These are phyloP conservation scores for Phytophthora tubulina DNA, from an alignment of 352 stramenopile genomes.

Conservation along the genomic window DNA sequence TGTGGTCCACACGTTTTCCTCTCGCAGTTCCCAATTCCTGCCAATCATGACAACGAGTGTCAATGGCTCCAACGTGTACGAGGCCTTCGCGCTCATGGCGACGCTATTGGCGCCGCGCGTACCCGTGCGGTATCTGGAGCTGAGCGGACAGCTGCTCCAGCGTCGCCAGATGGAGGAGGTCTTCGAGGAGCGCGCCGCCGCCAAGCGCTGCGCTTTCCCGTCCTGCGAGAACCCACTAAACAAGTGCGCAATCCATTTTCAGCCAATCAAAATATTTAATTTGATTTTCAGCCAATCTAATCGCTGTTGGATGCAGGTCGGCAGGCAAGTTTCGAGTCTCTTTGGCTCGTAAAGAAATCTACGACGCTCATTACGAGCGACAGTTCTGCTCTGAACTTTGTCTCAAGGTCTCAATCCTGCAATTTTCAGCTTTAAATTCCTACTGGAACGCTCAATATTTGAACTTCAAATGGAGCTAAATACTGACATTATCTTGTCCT, in stretches of 20 bases:
- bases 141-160: slow-evolving; percentile 76
- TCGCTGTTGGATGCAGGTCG: slow-evolving; percentile 44
- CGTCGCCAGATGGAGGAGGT: slow-evolving; percentile 83
- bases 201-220: slow-evolving; percentile 77
- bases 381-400: slow-evolving; percentile 85
- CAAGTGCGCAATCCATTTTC: slow-evolving; percentile 46
- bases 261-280: slow-evolving; percentile 17
- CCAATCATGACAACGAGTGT: slow-evolving; percentile 36
- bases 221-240: slow-evolving; percentile 64
- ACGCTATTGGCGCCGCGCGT: slow-evolving; percentile 76
- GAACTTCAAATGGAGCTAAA: background rate
- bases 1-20: slow-evolving; percentile 11
- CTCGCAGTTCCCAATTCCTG: background rate
- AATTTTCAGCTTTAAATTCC: slow-evolving; percentile 5
- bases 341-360: slow-evolving; percentile 78
- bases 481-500: slow-evolving; percentile 7
- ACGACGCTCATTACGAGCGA: slow-evolving; percentile 81
- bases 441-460: background rate
- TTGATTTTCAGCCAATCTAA: slow-evolving; percentile 20
- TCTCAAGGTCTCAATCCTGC: slow-evolving; percentile 52
- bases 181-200: slow-evolving; percentile 81
- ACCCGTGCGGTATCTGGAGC: slow-evolving; percentile 72
- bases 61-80: slow-evolving; percentile 70
- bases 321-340: slow-evolving; percentile 79
- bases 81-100: slow-evolving; percentile 85